Percentiles rank a stretch among this genome's conserved stretches.
phyloP scores from a whole-genome alignment of 2,329 filamentous ascomycete species.

The Cryoendolithus antarcticus region DNA sequence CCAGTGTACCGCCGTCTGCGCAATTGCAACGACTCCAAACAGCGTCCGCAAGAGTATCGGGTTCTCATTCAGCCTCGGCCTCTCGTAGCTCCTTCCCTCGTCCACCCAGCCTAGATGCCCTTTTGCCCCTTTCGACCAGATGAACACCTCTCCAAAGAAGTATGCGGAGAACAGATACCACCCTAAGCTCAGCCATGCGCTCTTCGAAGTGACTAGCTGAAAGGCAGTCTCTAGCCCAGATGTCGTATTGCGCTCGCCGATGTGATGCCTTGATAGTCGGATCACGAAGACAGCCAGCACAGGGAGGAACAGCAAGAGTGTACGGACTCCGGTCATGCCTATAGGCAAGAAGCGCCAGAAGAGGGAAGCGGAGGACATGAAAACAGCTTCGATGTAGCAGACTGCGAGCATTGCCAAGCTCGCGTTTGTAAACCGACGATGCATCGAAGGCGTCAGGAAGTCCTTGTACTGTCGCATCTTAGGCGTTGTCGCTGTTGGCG shows the following conservation, averaged over 20 bases:
- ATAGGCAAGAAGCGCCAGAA: constrained; percentile 81
- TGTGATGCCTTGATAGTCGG: constrained; percentile 47
- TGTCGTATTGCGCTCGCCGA: constrained; percentile 48
- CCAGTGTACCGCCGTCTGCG: constrained; percentile 60
- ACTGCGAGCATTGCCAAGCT: constrained; percentile 56
- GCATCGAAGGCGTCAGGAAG: constrained; percentile 78
- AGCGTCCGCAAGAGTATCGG: constrained; percentile 67
- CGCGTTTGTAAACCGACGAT: constrained; percentile 73
- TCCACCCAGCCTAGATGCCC: constrained; percentile 63
- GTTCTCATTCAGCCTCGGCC: constrained; percentile 71
- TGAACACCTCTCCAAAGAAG: constrained; percentile 69
- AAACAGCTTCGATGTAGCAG: constrained; percentile 61
- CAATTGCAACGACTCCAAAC: constrained; percentile 53
- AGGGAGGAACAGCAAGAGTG: constrained; percentile 62
- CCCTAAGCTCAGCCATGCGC: constrained; percentile 55
- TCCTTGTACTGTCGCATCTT: constrained; percentile 59
- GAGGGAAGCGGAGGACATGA: constrained; percentile 40
- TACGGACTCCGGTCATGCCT: constrained; percentile 60
- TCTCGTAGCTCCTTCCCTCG: constrained; percentile 51
- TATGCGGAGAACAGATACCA: constrained; percentile 70
- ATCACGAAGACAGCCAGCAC: constrained; percentile 70
- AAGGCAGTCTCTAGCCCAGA: constrained; percentile 55
- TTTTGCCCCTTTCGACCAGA: constrained; percentile 47
- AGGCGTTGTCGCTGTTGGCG: constrained; percentile 3
- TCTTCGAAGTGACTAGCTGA: constrained; percentile 40